Base-by-base conservation (phyloP, 768 basidiomycete genomes). In the Galerina sulciceps region DNA sequence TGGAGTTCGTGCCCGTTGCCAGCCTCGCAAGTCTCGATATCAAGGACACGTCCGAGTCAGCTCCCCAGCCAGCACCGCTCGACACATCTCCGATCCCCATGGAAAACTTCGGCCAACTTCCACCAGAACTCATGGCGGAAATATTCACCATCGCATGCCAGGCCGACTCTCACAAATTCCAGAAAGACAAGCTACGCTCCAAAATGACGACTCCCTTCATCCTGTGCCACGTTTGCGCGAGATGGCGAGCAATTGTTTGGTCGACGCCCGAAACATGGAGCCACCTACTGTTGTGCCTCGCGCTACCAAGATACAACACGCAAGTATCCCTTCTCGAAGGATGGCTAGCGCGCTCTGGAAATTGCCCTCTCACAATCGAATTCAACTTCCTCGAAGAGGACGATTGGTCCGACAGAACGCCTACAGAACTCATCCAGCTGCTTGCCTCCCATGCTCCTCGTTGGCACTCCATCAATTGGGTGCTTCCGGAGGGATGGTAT, bases 401-500 rank as follows among this genome's bases (percentile, higher is more conserved):
- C 22, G 59, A 59, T 1, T 67, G 66, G 66, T 49, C 40, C 2
- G 46, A 51, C 4, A 37, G 23, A 14, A 46, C 59, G 8, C 63
- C 66, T 9, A 44, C 57, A n/a, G 59, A 65, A 23, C 56, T 67
- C 18, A 40, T 67, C 15, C 36, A 51, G 11, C 2, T 59, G 20
- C 61, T 67, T 20, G 55, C 46, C 6, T 23, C 46, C 11, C 26
- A 58, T 9, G 40, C 61, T 4, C 45, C 55, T 14, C 58, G 66
- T 34, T 67, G 66, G 66, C 51, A 31, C 20, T 57, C 58, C 8
- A 49, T 65, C 22, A 58, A 67, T 55, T 54, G 60, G 17, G 64
- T 65, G 10, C 61, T 67, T 22, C 66, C 66, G 1, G 63, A 67
- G 44, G 56, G 55, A 15, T 67, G 66, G 55, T 67, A 67, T 23